Evolutionary conservation across 1,284 basidiomycete genomes (phyloP), one percentile per base, ranked within the genome.

Genomic region (Microstroma glucosiphilum): DNA sequence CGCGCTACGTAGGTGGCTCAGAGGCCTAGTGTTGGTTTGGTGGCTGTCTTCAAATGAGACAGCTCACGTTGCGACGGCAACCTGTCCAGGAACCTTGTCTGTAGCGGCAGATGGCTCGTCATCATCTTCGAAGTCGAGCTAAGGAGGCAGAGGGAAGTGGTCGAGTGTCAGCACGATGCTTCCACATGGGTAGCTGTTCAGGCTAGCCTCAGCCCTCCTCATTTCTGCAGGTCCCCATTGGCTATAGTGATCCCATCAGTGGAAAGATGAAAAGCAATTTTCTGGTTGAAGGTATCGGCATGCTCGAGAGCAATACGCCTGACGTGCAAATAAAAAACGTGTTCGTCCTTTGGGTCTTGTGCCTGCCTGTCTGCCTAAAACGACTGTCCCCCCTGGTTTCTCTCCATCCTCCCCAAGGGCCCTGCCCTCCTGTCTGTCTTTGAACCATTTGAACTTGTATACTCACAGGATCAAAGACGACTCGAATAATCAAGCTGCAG

Each of bases 401-500:
- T 19, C 59, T 19, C 23, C 11, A 15, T 30, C 37, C 40, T 19
- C 59, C 37, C 23, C 11, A 15, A 1, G 40, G 9, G 9, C 30
- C 4, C 30, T 37, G 30, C 30, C 9, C 3, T 9, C 9, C 30
- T 37, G 30, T 37, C 30, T 37, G 30, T 9, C 4, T 37, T 9
- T 37, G 9, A 37, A 9, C 30, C 30, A 37, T 37, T 37, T n/a
- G n/a, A 9, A 4, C 30, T 37, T 9, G 30, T 37, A n/a, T 30
- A 62, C 60, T 62, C 58, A 97, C 92, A 59, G 92, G 92, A 81
- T 98, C 94, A 79, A 89, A 97, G 58, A 98, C 86, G 46, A 98
- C 90, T 63, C 94, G 83, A 60, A 98, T 92, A 57, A 97, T 85
- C 30, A 97, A 83, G 70, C 91, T 93, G 77, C 94, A 98, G 78